Evolutionary conservation across 495 filamentous ascomycete species (phyloP).

Genomic region (Letharia columbiana): DNA sequence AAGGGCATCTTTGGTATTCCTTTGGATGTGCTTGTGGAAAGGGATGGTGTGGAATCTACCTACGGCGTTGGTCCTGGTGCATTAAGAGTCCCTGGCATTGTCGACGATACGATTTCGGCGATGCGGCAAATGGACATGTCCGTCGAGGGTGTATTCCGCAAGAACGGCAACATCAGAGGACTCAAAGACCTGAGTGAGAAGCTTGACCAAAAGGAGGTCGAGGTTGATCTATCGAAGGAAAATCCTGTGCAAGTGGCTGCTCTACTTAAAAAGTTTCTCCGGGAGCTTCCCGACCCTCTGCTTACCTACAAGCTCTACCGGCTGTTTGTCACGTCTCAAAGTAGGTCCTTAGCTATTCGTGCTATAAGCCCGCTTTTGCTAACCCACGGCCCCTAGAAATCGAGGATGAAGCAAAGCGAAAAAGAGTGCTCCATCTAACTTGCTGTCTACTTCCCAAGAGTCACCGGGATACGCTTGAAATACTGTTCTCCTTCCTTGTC

Average conservation of each 20-base stretch:
- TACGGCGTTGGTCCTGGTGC: slow-evolving; percentile 90
- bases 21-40: slow-evolving; percentile 74
- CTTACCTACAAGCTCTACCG: slow-evolving; percentile 91
- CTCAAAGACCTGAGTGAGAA: slow-evolving; percentile 73
- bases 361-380: slow-evolving; percentile 21
- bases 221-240: slow-evolving; percentile 74
- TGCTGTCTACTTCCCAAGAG: slow-evolving; percentile 90
- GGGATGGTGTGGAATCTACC: slow-evolving; percentile 90
- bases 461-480: slow-evolving; percentile 90
- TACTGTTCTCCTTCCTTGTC: slow-evolving; percentile 92
- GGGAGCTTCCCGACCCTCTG: slow-evolving; percentile 89
- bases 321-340: slow-evolving; percentile 82
- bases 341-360: slow-evolving; percentile 37
- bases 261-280: slow-evolving; percentile 88
- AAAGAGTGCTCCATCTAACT: slow-evolving; percentile 77
- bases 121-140: slow-evolving; percentile 99
- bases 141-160: slow-evolving; percentile 96
- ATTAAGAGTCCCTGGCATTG: slow-evolving; percentile 74
- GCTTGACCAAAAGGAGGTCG: slow-evolving; percentile 76
- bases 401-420: slow-evolving; percentile 70
- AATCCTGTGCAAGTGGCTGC: slow-evolving; percentile 90
- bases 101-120: slow-evolving; percentile 85
- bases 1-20: slow-evolving; percentile 89
- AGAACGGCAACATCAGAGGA: slow-evolving; percentile 94
- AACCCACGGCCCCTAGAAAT: slow-evolving; percentile 50